A percentile compares a stretch with the other conserved stretches of the same genome.
Conservation (phyloP, 345 rosid species). For the Eucalyptus marginata region DNA sequence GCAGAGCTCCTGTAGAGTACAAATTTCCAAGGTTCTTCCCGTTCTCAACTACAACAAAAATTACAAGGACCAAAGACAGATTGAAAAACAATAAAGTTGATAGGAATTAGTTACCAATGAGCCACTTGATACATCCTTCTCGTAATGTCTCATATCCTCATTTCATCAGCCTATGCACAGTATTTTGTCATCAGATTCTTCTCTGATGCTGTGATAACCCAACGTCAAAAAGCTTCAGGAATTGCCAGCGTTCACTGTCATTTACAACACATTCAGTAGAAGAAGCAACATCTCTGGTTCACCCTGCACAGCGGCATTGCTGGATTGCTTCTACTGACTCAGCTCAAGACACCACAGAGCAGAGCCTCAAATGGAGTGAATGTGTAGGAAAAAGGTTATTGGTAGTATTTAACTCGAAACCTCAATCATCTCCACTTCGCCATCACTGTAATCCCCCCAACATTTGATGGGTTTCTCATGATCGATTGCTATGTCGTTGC, state of each 20-base stretch:
- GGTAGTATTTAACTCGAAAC: constrained; percentile 28
- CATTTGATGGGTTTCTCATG: constrained; percentile 40
- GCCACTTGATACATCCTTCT: background rate
- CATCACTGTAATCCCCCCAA: constrained; percentile 83
- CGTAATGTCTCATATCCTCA: background rate
- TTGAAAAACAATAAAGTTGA: background rate
- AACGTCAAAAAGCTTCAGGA: background rate
- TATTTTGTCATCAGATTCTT: background rate
- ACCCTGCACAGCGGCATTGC: background rate
- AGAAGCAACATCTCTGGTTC: background rate
- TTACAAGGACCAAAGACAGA: background rate
- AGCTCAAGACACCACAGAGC: background rate
- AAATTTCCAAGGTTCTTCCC: background rate
- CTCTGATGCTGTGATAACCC: background rate
- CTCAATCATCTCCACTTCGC: constrained; percentile 56
- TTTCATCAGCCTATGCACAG: background rate
- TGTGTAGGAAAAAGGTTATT: background rate
- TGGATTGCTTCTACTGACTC: background rate
- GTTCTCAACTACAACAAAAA: background rate
- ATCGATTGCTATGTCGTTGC: constrained; percentile 5
- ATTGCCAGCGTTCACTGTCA: background rate
- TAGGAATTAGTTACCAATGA: background rate
- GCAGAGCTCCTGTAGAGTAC: background rate
- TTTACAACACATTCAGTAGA: background rate
- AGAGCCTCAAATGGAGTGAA: background rate